These are phyloP conservation scores for Tylopilus cervinicoccineus DNA, from an alignment of 768 basidiomycete genomes.

Conservation along the genomic window DNA sequence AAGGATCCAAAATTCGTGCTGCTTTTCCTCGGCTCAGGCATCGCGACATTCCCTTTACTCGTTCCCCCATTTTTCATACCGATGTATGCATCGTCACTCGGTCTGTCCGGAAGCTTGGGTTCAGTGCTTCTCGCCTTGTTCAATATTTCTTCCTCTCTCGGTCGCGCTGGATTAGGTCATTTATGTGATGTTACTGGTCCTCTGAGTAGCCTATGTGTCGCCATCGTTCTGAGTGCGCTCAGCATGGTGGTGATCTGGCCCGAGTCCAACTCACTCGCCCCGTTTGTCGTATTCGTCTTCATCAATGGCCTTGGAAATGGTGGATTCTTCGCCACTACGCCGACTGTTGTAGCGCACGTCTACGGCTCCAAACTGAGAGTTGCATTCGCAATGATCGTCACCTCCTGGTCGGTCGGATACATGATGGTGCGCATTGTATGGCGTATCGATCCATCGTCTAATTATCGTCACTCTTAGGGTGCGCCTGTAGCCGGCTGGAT, in stretches of 20 bases:
- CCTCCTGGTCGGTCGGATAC: neutral
- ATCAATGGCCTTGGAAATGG: conserved; percentile 31
- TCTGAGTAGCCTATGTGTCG: neutral
- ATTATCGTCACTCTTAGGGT: conserved; percentile 12
- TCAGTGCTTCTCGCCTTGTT: neutral
- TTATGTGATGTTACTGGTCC: conserved; percentile 1
- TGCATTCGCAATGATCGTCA: conserved; percentile 34
- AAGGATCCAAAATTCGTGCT: conserved; percentile 7
- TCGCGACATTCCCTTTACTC: conserved; percentile 35
- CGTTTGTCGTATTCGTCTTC: conserved; percentile 28
- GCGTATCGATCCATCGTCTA: neutral
- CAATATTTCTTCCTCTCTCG: conserved; percentile 1
- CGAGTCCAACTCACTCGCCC: neutral
- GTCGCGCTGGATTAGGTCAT: conserved; percentile 1
- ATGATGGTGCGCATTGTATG: neutral
- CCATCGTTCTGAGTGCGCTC: neutral
- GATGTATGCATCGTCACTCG: conserved; percentile 18
- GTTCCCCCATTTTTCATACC: conserved; percentile 36
- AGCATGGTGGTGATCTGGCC: conserved; percentile 2
- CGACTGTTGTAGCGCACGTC: conserved; percentile 28
- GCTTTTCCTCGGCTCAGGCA: conserved; percentile 30
- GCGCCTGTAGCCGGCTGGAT: conserved; percentile 32
- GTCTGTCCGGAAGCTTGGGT: neutral
- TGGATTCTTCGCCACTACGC: conserved; percentile 35
- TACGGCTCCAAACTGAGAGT: conserved; percentile 11